Base-by-base conservation (phyloP, 2,329 filamentous ascomycete genomes). In the Arthrobotrys megalospora region DNA sequence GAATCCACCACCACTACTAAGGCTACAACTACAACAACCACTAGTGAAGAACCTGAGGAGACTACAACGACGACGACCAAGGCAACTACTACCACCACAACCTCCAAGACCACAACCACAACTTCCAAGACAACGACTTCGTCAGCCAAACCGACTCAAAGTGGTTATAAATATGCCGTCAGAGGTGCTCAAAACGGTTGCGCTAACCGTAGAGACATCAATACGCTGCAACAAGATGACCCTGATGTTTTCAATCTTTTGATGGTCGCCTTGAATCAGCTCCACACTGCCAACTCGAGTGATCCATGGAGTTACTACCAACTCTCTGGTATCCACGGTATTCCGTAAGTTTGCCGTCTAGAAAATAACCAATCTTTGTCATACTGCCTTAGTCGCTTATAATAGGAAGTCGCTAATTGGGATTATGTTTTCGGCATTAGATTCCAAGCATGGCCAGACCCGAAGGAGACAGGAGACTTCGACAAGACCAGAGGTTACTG, bases 371-470 rank as follows among this genome's bases (percentile, higher is more conserved):
- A n/a, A n/a, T n/a, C n/a, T n/a, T n/a, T n/a, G n/a, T n/a, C n/a
- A n/a, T n/a, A n/a, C n/a, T n/a, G n/a, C n/a, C n/a, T n/a, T n/a
- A n/a, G n/a, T n/a, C n/a, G n/a, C n/a, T n/a, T n/a, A 36, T 36
- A 11, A 36, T 6, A 36, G 11, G 19, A 50, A 21, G 8, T 38
- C 36, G 6, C 36, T 38, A 6, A 45, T 12, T 10, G 14, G 14
- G 6, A 43, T 45, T 3, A 55, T 53, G 32, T 48, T 65, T 28
- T 38, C 16, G 0, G n/a, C n/a, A n/a, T n/a, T n/a, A 69, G 69
- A 60, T 66, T 66, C 58, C n/a, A 38, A n/a, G 36, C 72, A 6
- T 76, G 72, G 72, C 72, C 64, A 24, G 47, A 76, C n/a, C 58
- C 53, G 45, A 50, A 41, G 1, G 55, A n/a, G 6, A 19, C 14